Evolutionary conservation across 1,284 basidiomycete genomes (phyloP).

Genomic region (Takashimella tepidaria): DNA sequence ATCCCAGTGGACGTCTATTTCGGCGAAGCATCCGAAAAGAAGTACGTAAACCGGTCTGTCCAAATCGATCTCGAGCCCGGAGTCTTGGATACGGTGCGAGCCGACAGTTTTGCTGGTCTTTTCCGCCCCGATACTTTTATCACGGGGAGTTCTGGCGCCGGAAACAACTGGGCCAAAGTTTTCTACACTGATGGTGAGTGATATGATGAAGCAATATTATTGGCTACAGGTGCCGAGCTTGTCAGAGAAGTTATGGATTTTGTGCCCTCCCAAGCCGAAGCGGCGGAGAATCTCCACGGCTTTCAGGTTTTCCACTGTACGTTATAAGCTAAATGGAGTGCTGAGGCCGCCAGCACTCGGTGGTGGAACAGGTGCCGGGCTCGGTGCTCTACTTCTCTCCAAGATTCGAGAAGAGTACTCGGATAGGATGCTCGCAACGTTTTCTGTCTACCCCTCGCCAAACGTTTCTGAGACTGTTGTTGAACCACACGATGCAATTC

Average conservation of each 20-base stretch:
- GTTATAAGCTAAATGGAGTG: slow-evolving; percentile 4
- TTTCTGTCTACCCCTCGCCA: slow-evolving; percentile 85
- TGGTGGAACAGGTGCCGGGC: slow-evolving; percentile 84
- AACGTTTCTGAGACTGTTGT: slow-evolving; percentile 95
- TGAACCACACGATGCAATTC: slow-evolving; percentile 81
- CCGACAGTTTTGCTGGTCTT: slow-evolving; percentile 54
- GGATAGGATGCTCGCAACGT: slow-evolving; percentile 89
- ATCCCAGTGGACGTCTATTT: slow-evolving; percentile 46
- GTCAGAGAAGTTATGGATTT: slow-evolving; percentile 78
- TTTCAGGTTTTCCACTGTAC: slow-evolving; percentile 82
- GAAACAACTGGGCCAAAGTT: slow-evolving; percentile 50
- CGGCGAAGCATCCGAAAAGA: slow-evolving; percentile 41
- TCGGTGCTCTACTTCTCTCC: slow-evolving; percentile 74
- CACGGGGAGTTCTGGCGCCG: slow-evolving; percentile 63
- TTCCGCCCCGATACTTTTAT: slow-evolving; percentile 88
- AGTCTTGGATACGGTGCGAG: slow-evolving; percentile 66
- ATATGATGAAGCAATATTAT: not conserved
- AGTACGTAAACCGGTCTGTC: slow-evolving; percentile 86
- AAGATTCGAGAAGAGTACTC: slow-evolving; percentile 90
- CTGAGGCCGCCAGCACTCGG: slow-evolving; percentile 57
- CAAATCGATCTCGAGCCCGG: slow-evolving; percentile 89
- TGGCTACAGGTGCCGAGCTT: slow-evolving; percentile 71
- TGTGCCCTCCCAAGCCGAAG: slow-evolving; percentile 68
- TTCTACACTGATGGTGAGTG: slow-evolving; percentile 73
- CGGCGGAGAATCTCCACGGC: slow-evolving; percentile 82